Percentiles rank a stretch among this genome's conserved stretches.
These are phyloP conservation scores for Monosporascus sp. DNA, from an alignment of 2,329 filamentous ascomycete species.

Conservation along the genomic window DNA sequence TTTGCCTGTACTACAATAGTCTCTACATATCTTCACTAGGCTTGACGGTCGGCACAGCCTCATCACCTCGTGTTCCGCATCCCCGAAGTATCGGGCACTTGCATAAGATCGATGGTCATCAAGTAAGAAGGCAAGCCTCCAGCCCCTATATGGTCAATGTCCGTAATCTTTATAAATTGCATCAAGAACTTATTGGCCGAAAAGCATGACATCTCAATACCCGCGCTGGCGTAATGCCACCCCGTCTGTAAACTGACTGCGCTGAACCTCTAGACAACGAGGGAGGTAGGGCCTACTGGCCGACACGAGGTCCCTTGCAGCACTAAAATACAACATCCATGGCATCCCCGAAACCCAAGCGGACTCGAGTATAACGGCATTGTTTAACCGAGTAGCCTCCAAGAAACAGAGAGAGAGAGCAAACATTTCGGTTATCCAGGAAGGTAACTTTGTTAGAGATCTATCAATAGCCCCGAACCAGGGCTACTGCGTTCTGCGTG, in stretches of 20 bases:
- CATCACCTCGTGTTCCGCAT: not conserved
- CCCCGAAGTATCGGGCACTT: not conserved
- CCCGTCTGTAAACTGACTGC: no score
- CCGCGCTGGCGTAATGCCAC: no score
- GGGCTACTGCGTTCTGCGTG: not conserved
- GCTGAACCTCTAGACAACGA: no score
- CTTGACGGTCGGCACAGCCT: not conserved
- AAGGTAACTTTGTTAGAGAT: not conserved
- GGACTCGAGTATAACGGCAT: no score
- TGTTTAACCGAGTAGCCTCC: no score
- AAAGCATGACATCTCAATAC: not conserved
- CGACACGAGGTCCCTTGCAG: no score
- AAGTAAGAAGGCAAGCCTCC: not conserved
- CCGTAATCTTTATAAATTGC: not conserved
- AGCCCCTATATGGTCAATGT: not conserved
- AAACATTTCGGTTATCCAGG: not conserved
- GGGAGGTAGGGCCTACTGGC: no score
- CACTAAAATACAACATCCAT: no score
- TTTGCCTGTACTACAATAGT: no score
- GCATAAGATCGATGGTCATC: not conserved
- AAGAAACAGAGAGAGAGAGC: no score
- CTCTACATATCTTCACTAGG: not conserved
- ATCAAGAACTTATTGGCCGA: not conserved
- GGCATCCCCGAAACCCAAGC: no score
- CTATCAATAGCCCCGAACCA: not conserved